Base-by-base conservation (phyloP, 2,329 filamentous ascomycete genomes). In the Fusarium sp. region DNA sequence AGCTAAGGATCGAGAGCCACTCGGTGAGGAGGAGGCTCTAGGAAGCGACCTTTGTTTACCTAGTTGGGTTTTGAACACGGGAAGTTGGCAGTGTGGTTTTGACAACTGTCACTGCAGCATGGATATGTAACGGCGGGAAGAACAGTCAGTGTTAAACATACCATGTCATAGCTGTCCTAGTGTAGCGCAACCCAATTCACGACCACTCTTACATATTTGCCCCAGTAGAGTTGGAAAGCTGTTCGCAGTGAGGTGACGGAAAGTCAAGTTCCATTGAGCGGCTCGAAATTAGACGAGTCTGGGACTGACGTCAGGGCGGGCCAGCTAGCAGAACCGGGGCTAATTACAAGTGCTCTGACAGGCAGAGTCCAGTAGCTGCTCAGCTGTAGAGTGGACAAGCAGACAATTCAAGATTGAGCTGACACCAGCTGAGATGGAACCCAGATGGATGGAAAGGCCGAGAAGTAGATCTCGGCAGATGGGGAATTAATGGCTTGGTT, bases 11-110 rank as follows among this genome's bases (percentile, higher is more conserved):
- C 38, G 68, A 66, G 70, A 68, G 68, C 68, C 65, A 75, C 74
- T 79, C 76, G 77, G 77, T 79, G 77, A 66, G 78, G 76, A 79
- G 78, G 70, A 72, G 68, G 70, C 70, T 71, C 76, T 60, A 57
- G 62, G 57, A 60, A 22, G 33, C 45, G 70, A 65, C 27, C 47
- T 52, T 52, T 37, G 60, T 63, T 56, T 52, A 57, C 54, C n/a
- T 56, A 22, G 37, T 47, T 52, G 45, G 30, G 54, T 69, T 47
- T 65, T 20, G 40, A 60, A 33, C 43, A 50, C 14, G 61, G 70
- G 58, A 65, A 70, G 65, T 43, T 58, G 40, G 37, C 27, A 45
- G 52, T 20, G 52, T 62, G 33, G 47, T 54, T 68, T 40, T 45
- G 6, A 37, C 35, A 8, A 22, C 52, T 56, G 30, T 38, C 52